Evolutionary conservation across 208 protist genomes (phyloP), one percentile per base, ranked within the genome.

Genomic region (Polymyxa betae): DNA sequence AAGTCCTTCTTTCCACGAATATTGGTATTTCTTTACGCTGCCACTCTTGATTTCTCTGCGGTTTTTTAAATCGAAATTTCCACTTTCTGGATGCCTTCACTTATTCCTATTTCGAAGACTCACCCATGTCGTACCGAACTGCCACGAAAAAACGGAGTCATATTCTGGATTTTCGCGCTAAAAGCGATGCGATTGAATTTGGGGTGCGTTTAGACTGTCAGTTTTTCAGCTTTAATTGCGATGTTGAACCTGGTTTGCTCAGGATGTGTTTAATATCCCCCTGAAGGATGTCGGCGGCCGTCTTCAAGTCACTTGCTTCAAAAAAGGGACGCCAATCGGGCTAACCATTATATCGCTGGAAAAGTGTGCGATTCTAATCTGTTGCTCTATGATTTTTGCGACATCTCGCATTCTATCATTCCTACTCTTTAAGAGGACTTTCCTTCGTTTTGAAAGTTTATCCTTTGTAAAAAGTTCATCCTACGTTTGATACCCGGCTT

Each of bases 181-280:
- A 82, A 43, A 82, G 72, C 72, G 72, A 82, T 82, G 35, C 40
- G 72, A 82, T 82, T 82, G 72, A 82, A n/a, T 82, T 82, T 43
- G 72, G 72, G 5, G 72, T 82, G 35, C 16, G 72, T 82, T 43
- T 16, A 16, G 35, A 82, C 40, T 12, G 16, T 20, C 72, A 43
- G 12, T 43, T 16, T 82, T 20, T 35, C 72, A 43, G 72, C 16
- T 35, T 16, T 43, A 82, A 82, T n/a, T 43, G 24, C 5, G 49
- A 5, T 60, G 49, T 60, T 24, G 49, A 60, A 60, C n/a, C n/a
- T n/a, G n/a, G n/a, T 29, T 29, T 66, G 72, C 35, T 82, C 72
- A 82, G 72, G 72, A 82, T 43, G n/a, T 35, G n/a, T 82, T 82
- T 35, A n/a, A 82, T 43, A 43, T 82, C 35, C 35, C n/a, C 5